Evolutionary conservation across 192 early-diverging fungal species (phyloP), one percentile per base, ranked within the genome.

Genomic region (Entophlyctis luteolus): DNA sequence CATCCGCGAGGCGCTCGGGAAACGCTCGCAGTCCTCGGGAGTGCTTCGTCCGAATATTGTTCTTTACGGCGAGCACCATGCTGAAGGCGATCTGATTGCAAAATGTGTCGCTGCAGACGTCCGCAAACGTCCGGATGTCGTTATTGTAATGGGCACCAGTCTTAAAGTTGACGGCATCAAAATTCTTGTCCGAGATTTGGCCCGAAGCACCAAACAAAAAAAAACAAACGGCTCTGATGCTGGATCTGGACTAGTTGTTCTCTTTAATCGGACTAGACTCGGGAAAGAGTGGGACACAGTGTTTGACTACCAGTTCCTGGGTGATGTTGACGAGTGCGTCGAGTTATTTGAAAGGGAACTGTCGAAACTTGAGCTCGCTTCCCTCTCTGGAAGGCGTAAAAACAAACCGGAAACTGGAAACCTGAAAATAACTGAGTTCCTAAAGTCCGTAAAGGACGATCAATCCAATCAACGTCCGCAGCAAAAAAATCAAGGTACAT

Each of bases 1-100:
- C 20, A 66, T 81, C 22, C 79, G 91, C 25, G 59, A 66, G n/a
- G 73, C 80, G 25, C 71, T 77, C 18, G 95, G 94, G 20, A 95
- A 95, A 72, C 82, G 96, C 55, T 74, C 81, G 6, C 62, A 90
- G 0, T 77, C 87, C 4, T 76, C 87, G 6, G 96, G 96, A 4
- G 84, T 86, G 4, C 65, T 98, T 27, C 79, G 95, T 62, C 96
- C 96, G 16, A 89, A 91, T 68, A 91, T 98, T 76, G 91, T 98
- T 2, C 77, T 98, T 4, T 98, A 98, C 81, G 95, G 96, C 67
- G 96, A 98, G 71, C 81, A 87, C 59, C 93, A 95, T 72, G 74
- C 86, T 1, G 66, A 84, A 57, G 91, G 80, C 3, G 87, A 88
- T 14, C 68, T 78, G 45, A 81, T 81, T 42, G 72, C 72, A 66